These are phyloP conservation scores for Cyphellophora attinorum DNA, from an alignment of 2,329 filamentous ascomycete species.

Conservation along the genomic window DNA sequence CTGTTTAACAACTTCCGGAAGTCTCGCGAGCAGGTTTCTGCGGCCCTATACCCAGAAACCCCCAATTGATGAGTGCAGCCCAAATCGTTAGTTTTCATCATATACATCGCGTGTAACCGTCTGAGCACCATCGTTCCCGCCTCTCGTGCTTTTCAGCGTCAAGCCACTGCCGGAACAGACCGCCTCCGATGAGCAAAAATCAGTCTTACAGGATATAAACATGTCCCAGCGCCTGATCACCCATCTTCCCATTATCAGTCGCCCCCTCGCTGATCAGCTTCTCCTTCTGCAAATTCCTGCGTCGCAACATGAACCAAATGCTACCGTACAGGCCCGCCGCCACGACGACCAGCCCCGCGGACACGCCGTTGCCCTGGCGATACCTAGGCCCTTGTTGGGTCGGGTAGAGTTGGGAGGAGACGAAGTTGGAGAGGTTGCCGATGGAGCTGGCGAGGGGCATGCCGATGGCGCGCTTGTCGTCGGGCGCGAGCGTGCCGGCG, in stretches of 20 bases:
- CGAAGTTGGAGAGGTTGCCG: conserved; percentile 20
- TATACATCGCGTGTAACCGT: too few relatives aligned
- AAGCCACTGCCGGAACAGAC: too few relatives aligned
- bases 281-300: conserved; percentile 22
- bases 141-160: too few relatives aligned
- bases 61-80: too few relatives aligned
- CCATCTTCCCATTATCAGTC: conserved; percentile 20
- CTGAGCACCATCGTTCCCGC: too few relatives aligned
- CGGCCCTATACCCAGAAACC: too few relatives aligned
- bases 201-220: conserved; percentile 20
- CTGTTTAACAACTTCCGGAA: too few relatives aligned
- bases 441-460: conserved; percentile 23
- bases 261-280: conserved; percentile 21
- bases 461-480: conserved; percentile 24
- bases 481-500: conserved; percentile 24
- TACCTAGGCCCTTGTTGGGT: conserved; percentile 23
- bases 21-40: too few relatives aligned
- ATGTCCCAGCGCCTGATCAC: conserved; percentile 18
- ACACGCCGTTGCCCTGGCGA: conserved; percentile 19
- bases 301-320: conserved; percentile 20
- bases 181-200: too few relatives aligned
- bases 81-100: too few relatives aligned
- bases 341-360: conserved; percentile 19
- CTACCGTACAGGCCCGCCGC: conserved; percentile 15
- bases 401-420: conserved; percentile 26